Base-by-base conservation (phyloP, 2,329 filamentous ascomycete genomes). In the Cladobotryum mycophilum region DNA sequence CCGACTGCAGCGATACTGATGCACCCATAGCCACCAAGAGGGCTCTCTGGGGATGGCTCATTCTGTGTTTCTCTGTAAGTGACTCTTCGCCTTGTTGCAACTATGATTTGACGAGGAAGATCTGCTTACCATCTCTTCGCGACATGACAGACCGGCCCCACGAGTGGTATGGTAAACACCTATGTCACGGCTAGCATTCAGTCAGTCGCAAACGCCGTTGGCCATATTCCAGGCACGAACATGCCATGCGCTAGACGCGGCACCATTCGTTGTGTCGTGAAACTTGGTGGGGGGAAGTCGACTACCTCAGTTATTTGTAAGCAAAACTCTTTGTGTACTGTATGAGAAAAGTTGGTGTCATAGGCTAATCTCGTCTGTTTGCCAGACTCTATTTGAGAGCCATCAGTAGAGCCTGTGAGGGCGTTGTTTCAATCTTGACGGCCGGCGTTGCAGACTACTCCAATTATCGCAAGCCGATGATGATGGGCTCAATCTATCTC, bases 171-270 rank as follows among this genome's bases (percentile, higher is more conserved):
- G 56, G 50, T 57, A 9, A 57, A 52, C 36, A 52, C 17, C 15
- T 57, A 57, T 47, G 56, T 57, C 9, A 57, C 56, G 11, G 56
- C 56, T 15, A 57, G 56, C 25, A 57, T 57, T 12, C 56, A 57
- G 25, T 54, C 56, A 2, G 56, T 54, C 8, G 56, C 56, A 14
- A 57, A 57, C 25, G 52, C 54, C 3, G 56, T 57, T 5, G 56
- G 56, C 5, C 54, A 53, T 35, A 45, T 57, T 13, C 56, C 56
- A 5, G 54, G 54, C 5, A 56, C 54, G 2, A 48, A 56, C 48
- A 49, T 47, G 38, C 56, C 56, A 6, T 57, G 56, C 34, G 56
- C 56, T 5, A 49, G 56, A 17, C 53, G 56, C 14, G 56, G 56
- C 12, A 47, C 42, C 35, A 57, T 57, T 17, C 45, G 49, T n/a